These are phyloP conservation scores for Antrodiella citrinella DNA, from an alignment of 768 basidiomycete species.

Conservation along the genomic window DNA sequence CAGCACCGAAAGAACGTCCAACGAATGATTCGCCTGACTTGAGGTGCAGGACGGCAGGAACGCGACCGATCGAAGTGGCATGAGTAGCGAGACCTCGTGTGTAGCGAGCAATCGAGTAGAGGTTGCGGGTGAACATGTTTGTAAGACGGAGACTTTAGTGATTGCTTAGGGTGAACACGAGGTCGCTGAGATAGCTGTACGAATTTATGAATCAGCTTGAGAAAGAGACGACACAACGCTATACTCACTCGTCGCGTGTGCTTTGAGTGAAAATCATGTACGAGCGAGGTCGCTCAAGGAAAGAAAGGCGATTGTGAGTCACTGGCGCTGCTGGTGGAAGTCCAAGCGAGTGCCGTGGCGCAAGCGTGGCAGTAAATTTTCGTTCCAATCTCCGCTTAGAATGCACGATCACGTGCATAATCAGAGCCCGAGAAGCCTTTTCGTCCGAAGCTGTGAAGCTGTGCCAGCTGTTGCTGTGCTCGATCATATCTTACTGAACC, in stretches of 20 bases:
- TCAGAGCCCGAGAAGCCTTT: no score
- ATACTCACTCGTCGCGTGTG: slow-evolving; percentile 83
- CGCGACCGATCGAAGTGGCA: slow-evolving; percentile 27
- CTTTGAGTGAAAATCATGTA: slow-evolving; percentile 80
- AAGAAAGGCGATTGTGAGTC: background rate
- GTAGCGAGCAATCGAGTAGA: slow-evolving; percentile 41
- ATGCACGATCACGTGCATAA: no score
- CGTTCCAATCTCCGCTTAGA: background rate
- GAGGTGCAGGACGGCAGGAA: slow-evolving; percentile 82
- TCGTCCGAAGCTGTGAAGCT: no score
- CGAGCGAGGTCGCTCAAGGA: slow-evolving; percentile 24
- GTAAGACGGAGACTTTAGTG: slow-evolving; percentile 25
- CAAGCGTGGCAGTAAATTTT: background rate
- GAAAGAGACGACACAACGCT: background rate
- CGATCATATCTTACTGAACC: no score
- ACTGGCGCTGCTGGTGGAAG: no score
- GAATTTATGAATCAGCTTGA: slow-evolving; percentile 14
- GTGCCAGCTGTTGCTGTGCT: no score
- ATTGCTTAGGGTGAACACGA: slow-evolving; percentile 70
- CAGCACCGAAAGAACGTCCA: slow-evolving; percentile 85
- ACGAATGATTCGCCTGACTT: slow-evolving; percentile 91
- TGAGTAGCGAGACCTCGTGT: slow-evolving; percentile 64
- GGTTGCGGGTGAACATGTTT: slow-evolving; percentile 50
- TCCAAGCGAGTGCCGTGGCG: background rate
- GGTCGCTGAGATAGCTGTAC: slow-evolving; percentile 80